phyloP scores from a whole-genome alignment of 208 protist species.

The Naegleria lovaniensis region DNA sequence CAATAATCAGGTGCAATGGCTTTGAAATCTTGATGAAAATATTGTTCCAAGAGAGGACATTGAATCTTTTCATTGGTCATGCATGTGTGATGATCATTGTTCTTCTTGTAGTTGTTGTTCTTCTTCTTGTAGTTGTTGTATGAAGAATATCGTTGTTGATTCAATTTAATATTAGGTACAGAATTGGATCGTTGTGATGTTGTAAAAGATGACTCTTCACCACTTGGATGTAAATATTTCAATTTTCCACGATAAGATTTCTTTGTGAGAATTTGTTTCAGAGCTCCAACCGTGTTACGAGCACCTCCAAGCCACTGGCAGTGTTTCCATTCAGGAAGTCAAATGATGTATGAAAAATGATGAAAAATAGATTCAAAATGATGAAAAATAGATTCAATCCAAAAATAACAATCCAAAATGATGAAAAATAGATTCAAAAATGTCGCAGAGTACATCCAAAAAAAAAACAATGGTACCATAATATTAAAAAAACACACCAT shows the following conservation, averaged over 20 bases:
- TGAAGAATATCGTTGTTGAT: not conserved
- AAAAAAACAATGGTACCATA: no score
- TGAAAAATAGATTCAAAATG: no score
- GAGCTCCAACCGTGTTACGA: not conserved
- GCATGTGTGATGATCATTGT: no score
- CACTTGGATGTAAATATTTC: not conserved
- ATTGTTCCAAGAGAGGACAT: not conserved
- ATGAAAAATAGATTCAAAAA: no score
- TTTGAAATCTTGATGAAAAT: not conserved
- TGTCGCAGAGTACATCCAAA: no score
- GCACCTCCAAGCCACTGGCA: not conserved
- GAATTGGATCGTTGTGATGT: not conserved
- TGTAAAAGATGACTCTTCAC: no score
- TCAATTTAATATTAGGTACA: not conserved
- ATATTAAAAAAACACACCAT: no score
- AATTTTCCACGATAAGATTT: not conserved
- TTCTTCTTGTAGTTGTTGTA: not conserved
- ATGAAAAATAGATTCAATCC: no score
- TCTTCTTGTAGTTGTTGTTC: not conserved
- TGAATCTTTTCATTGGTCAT: not conserved
- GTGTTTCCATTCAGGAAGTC: no score
- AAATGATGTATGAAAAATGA: no score
- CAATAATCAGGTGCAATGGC: not conserved
- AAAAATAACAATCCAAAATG: no score
- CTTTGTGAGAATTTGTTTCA: not conserved